Evolutionary conservation across 768 basidiomycete genomes (phyloP).

Genomic region (Termitomyces sp.): DNA sequence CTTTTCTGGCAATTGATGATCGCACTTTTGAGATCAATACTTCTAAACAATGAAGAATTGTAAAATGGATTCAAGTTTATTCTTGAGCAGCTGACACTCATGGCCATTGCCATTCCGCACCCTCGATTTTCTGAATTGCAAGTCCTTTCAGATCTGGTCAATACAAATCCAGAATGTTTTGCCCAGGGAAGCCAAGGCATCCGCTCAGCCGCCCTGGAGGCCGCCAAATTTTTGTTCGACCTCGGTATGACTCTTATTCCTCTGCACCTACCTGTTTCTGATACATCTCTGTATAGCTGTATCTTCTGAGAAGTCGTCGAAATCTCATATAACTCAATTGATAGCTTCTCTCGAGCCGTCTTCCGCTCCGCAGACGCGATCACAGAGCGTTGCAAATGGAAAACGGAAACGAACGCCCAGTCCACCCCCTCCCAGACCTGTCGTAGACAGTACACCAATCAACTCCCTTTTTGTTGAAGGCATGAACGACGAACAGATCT

Average conservation of each 20-base stretch:
- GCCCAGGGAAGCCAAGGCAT: conserved; percentile 54
- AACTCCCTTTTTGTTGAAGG: conserved; percentile 71
- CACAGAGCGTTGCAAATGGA: conserved; percentile 44
- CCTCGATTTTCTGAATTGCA: conserved; percentile 36
- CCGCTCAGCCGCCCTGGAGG: conserved; percentile 55
- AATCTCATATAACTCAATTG: conserved; percentile 61
- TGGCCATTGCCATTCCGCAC: conserved; percentile 1
- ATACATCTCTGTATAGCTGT: conserved; percentile 47
- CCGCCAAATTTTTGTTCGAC: conserved; percentile 77
- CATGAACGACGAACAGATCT: conserved; percentile 85
- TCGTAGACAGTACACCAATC: conserved; percentile 67
- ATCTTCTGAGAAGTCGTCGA: conserved; percentile 63
- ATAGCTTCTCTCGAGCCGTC: conserved; percentile 66
- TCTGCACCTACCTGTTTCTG: conserved; percentile 6
- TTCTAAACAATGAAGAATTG: conserved; percentile 10
- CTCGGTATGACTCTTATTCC: conserved; percentile 47
- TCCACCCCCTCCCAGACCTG: conserved; percentile 28
- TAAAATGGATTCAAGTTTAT: neutral
- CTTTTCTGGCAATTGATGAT: conserved; percentile 1
- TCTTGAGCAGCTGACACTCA: neutral
- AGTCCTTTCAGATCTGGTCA: conserved; percentile 53
- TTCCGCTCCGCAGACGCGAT: conserved; percentile 73
- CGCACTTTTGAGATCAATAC: conserved; percentile 8
- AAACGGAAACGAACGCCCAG: conserved; percentile 43
- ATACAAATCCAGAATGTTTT: conserved; percentile 52